Percentiles rank a stretch among this genome's conserved stretches.
Evolutionary conservation across 495 filamentous ascomycete genomes (phyloP).

Genomic region (Hyaloscypha hepaticicola): DNA sequence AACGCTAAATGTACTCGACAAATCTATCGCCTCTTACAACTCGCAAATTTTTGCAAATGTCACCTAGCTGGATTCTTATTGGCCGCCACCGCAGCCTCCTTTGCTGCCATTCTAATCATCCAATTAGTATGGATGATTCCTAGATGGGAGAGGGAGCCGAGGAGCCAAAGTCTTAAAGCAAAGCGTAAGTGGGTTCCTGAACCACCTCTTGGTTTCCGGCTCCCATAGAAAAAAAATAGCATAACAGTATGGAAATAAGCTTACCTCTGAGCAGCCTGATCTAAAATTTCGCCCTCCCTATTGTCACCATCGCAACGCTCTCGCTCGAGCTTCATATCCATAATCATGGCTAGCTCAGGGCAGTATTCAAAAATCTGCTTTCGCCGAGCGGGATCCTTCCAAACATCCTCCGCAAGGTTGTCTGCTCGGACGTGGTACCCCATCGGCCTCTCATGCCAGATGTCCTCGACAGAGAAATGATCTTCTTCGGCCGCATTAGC

Average conservation of each 20-base stretch:
- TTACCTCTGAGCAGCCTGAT: not conserved
- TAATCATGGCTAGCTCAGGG: constrained; percentile 49
- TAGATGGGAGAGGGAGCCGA: no score
- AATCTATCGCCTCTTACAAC: not conserved
- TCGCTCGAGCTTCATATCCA: constrained; percentile 49
- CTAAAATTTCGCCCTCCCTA: constrained; percentile 22
- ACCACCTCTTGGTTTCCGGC: no score
- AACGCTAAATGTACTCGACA: constrained; percentile 19
- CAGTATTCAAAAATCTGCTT: constrained; percentile 48
- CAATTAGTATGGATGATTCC: no score
- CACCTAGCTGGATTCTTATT: not conserved
- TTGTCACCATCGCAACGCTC: constrained; percentile 41
- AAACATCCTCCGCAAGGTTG: constrained; percentile 39
- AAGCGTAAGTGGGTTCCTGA: no score
- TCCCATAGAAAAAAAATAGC: no score
- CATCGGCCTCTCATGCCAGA: constrained; percentile 46
- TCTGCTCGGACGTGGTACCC: constrained; percentile 48
- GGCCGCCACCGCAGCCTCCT: not conserved
- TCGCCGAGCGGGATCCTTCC: constrained; percentile 39
- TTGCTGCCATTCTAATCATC: not conserved
- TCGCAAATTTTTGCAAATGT: not conserved
- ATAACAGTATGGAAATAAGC: no score
- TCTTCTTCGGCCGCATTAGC: constrained; percentile 37
- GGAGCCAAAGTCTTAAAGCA: no score
- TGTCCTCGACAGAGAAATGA: constrained; percentile 45